Conservation (phyloP, 176 grass and related monocot genomes). For the Urochloa ruziziensis region DNA sequence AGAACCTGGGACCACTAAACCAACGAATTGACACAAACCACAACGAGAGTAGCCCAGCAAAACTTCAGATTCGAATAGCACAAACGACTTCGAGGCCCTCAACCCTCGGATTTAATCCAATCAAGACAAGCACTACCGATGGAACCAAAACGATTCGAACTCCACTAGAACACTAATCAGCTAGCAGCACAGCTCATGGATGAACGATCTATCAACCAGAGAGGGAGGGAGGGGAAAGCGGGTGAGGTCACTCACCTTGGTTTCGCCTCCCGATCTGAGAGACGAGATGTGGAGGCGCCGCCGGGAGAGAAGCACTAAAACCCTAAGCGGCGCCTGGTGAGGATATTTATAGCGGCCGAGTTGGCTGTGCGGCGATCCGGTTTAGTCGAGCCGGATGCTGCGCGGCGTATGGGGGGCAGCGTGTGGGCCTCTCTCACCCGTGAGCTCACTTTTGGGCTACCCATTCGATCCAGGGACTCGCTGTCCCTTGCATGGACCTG, state of each 20-base stretch:
- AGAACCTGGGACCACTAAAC: neutral
- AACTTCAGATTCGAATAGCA: neutral
- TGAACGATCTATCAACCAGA: neutral
- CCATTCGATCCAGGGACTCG: no score
- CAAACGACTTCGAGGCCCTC: neutral
- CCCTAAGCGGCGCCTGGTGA: neutral
- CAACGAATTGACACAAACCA: neutral
- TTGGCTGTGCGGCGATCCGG: no score
- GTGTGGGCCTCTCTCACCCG: no score
- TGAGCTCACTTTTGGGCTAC: no score
- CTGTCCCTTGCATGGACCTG: no score
- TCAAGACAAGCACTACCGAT: neutral
- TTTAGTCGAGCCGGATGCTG: no score
- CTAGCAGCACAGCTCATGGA: neutral
- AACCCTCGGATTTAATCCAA: neutral
- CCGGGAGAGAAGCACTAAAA: constrained; percentile 9
- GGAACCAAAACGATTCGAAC: neutral
- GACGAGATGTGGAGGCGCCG: constrained; percentile 14
- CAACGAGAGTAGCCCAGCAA: neutral
- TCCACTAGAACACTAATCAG: neutral
- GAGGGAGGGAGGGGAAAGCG: neutral
- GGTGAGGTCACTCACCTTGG: neutral
- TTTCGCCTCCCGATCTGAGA: constrained; percentile 24
- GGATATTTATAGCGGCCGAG: neutral
- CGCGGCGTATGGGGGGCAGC: no score